phyloP scores from a whole-genome alignment of 176 grass and related monocot genomes.

The Triticum urartu region DNA sequence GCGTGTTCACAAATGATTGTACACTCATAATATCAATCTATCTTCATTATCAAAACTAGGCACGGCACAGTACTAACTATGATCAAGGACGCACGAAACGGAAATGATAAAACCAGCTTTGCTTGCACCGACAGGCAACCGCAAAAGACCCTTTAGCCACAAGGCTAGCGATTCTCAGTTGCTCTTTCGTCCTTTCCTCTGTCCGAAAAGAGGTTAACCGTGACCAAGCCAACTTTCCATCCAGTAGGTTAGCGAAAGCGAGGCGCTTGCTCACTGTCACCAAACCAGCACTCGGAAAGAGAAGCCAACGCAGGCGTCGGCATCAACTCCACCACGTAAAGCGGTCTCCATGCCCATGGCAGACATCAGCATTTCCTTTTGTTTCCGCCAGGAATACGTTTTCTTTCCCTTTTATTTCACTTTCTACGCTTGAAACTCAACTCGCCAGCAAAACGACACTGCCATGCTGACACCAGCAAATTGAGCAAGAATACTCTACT shows the following conservation, averaged over 20 bases:
- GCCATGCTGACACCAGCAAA: conserved; percentile 24
- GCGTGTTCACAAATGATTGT: conserved; percentile 14
- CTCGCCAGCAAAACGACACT: conserved; percentile 13
- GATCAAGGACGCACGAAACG: background rate
- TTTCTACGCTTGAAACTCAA: background rate
- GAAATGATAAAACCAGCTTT: background rate
- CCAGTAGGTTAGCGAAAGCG: conserved; percentile 19
- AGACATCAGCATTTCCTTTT: conserved; percentile 44
- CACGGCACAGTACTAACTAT: background rate
- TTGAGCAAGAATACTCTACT: background rate
- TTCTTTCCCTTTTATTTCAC: background rate
- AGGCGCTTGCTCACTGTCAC: conserved; percentile 26
- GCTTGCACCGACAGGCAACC: conserved; percentile 29
- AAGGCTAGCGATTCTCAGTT: background rate
- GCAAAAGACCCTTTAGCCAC: background rate
- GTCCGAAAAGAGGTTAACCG: background rate
- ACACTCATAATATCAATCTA: background rate
- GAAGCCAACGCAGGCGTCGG: conserved; percentile 40
- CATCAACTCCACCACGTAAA: conserved; percentile 49
- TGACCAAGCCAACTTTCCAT: conserved; percentile 30
- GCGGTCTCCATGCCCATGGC: conserved; percentile 12
- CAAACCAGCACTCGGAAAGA: conserved; percentile 29
- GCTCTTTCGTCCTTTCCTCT: background rate
- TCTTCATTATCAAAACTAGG: background rate
- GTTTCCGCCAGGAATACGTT: background rate